Evolutionary conservation across 352 stramenopile genomes (phyloP), one percentile per base, ranked within the genome.

Genomic region (Plasmopara viticola): DNA sequence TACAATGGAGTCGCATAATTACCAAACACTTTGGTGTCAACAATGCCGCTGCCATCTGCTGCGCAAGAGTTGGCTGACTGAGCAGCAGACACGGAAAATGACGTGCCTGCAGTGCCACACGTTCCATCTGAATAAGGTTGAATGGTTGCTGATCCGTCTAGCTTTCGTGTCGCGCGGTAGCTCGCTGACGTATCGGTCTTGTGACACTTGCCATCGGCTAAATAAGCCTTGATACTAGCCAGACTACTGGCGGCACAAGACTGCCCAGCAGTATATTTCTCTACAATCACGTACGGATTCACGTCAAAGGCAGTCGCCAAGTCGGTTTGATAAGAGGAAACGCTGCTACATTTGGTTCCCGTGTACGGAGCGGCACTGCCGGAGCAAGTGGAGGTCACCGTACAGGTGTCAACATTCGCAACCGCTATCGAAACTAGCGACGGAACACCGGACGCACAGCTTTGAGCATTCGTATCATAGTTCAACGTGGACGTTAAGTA

Each of bases 171-270:
- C 0, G 54, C 54, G 15, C 4, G 18, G 15, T 61, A 61, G 28
- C 47, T 18, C 2, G 6, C 12, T 30, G n/a, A n/a, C n/a, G n/a
- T n/a, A n/a, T n/a, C n/a, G 4, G 31, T 51, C 35, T 49, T 41
- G 30, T 62, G 55, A 29, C 55, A 62, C 1, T 28, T 57, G 13
- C 30, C 25, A 28, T 62, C 55, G 0, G 55, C 55, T 9, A 39
- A 3, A n/a, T 50, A 62, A 1, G 35, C 34, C 5, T 18, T 62
- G 17, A 57, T 49, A 18, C 35, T 38, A 2, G 9, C 20, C 30
- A 34, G 30, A 34, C 17, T 33, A 46, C 18, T 2, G 52, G 44
- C 6, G 18, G 29, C n/a, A 25, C 55, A 62, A n/a, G 5, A 44
- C n/a, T 40, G 38, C 7, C 47, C 42, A 12, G 40, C 0, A 29